Conservation (phyloP, 108 stramenopile species). For the Bacterosira constricta region DNA sequence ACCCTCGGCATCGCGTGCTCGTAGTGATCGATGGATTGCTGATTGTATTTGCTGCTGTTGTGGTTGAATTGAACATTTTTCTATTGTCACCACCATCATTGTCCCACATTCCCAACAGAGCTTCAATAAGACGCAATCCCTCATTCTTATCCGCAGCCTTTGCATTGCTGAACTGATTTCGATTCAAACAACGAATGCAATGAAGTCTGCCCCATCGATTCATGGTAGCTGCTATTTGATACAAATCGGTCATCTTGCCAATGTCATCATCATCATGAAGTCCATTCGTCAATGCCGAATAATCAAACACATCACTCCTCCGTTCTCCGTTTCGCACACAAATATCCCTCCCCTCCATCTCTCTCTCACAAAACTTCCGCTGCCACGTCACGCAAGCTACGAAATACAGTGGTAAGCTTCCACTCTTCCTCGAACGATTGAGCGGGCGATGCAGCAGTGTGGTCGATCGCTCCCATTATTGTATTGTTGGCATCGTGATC, state of each 20-base stretch:
- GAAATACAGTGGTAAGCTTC: constrained; percentile 34
- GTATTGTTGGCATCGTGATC: no score
- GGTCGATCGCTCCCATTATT: no score
- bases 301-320: not conserved
- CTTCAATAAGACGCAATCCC: constrained; percentile 6
- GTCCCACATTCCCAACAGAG: constrained; percentile 6
- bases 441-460: no score
- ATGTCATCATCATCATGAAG: no score
- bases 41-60: not conserved
- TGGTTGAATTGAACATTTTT: constrained; percentile 2
- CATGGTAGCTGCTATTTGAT: not conserved
- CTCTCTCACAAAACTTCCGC: not conserved
- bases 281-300: no score
- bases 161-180: not conserved
- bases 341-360: not conserved
- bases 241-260: constrained; percentile 8
- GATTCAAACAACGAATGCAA: constrained; percentile 43
- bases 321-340: not conserved
- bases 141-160: not conserved
- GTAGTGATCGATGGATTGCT: no score
- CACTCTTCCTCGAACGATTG: no score
- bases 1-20: constrained; percentile 21
- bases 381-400: not conserved
- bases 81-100: not conserved
- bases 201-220: constrained; percentile 47